These are phyloP conservation scores for Pistacia atlantica DNA, from an alignment of 345 rosid genomes.

Conservation along the genomic window DNA sequence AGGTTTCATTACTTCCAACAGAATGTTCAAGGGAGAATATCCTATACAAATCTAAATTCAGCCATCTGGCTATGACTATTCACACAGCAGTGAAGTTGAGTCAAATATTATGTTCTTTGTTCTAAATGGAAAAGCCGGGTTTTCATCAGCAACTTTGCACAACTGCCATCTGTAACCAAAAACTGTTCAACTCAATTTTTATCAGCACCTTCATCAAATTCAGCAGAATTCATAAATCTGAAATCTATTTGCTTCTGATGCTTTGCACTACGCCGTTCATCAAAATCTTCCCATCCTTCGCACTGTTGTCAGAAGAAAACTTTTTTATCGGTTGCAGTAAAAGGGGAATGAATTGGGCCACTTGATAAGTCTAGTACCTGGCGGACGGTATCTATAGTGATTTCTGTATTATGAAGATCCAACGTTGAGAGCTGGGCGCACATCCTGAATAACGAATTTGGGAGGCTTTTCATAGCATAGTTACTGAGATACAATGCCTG, in stretches of 20 bases:
- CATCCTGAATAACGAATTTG: conserved; percentile 54
- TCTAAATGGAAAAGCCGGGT: neutral
- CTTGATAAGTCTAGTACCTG: conserved; percentile 46
- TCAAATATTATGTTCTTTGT: neutral
- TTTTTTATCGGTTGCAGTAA: neutral
- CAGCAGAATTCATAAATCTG: conserved; percentile 59
- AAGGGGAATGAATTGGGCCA: neutral
- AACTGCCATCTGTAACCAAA: neutral
- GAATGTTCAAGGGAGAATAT: neutral
- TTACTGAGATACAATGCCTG: conserved; percentile 43
- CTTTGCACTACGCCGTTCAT: conserved; percentile 68
- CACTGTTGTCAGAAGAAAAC: conserved; percentile 39
- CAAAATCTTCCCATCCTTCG: conserved; percentile 84
- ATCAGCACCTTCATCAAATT: conserved; percentile 95
- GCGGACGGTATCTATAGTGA: conserved; percentile 72
- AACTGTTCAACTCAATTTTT: conserved; percentile 46
- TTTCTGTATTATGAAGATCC: conserved; percentile 88
- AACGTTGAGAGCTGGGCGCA: conserved; percentile 74
- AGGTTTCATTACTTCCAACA: neutral
- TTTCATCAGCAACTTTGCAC: neutral
- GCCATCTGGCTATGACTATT: neutral
- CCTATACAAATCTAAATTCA: neutral
- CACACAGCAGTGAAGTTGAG: neutral
- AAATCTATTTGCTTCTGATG: conserved; percentile 95
- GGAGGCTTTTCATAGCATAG: conserved; percentile 70